Evolutionary conservation across 495 filamentous ascomycete genomes (phyloP).

Genomic region (Talaromyces stipitatus): DNA sequence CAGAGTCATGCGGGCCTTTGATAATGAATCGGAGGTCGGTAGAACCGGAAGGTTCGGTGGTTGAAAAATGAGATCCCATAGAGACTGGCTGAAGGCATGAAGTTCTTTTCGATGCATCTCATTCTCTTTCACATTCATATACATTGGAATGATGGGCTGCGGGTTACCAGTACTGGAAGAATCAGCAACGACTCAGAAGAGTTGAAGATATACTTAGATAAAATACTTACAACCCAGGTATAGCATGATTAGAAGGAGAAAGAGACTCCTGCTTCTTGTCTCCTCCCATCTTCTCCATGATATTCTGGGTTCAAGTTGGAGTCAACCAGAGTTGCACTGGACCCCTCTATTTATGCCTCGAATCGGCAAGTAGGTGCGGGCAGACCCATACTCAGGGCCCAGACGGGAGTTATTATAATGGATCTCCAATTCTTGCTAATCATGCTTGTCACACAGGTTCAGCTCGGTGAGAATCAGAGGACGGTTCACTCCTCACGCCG

Average conservation of each 20-base stretch:
- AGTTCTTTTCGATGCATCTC: not conserved
- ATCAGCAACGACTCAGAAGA: not conserved
- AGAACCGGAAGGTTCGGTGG: conserved; percentile 27
- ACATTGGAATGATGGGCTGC: not conserved
- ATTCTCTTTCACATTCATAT: not conserved
- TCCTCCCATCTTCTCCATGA: not conserved
- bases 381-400: not conserved
- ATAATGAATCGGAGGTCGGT: conserved; percentile 22
- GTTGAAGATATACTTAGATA: not conserved
- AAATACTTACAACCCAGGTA: not conserved
- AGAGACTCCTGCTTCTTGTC: not conserved
- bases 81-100: not conserved
- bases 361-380: not conserved
- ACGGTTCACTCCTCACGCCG: not conserved
- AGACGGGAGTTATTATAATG: not conserved
- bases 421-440: not conserved
- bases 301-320: not conserved
- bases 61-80: conserved; percentile 28
- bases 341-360: not conserved
- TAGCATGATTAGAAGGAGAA: not conserved
- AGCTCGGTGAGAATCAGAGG: not conserved
- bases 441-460: not conserved
- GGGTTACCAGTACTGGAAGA: not conserved
- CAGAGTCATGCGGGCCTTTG: conserved; percentile 31
- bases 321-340: not conserved